These are phyloP conservation scores for Cordyceps sp. DNA, from an alignment of 2,329 filamentous ascomycete species.

Conservation along the genomic window DNA sequence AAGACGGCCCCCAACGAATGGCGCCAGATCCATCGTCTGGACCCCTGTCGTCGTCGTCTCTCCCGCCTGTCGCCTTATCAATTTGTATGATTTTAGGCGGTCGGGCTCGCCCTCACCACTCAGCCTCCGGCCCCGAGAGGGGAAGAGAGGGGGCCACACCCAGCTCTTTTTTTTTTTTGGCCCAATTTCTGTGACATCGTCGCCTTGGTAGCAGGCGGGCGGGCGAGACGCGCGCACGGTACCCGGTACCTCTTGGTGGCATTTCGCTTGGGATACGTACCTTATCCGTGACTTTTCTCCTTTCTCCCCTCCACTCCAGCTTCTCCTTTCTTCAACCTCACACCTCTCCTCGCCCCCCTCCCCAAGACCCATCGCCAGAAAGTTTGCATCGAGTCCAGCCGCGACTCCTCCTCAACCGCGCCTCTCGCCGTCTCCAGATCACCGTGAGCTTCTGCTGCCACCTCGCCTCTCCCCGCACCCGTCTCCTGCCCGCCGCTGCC, in stretches of 20 bases:
- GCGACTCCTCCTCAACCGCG: conserved; percentile 5
- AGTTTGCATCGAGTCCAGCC: conserved; percentile 6
- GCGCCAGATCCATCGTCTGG: no score
- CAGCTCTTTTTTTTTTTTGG: background rate
- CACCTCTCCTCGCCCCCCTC: conserved; percentile 6
- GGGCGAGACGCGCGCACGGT: no score
- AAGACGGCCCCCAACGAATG: no score
- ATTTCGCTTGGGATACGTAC: no score
- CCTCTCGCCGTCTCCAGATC: conserved; percentile 5
- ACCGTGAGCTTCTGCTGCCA: conserved; percentile 5
- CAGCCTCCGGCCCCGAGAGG: no score
- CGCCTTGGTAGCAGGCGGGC: no score
- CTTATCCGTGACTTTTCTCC: conserved; percentile 6
- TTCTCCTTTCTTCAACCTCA: conserved; percentile 15
- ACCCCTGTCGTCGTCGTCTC: no score
- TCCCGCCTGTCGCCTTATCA: no score
- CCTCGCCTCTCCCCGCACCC: background rate
- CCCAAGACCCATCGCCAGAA: conserved; percentile 5
- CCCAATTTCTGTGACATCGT: no score
- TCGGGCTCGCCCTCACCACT: no score
- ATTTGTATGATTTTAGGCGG: no score
- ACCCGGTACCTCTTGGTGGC: no score
- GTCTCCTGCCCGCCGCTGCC: background rate
- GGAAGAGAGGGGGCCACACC: background rate
- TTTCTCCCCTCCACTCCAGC: conserved; percentile 15